Conservation (phyloP, 345 rosid genomes). For the Hibiscus tridactylites region DNA sequence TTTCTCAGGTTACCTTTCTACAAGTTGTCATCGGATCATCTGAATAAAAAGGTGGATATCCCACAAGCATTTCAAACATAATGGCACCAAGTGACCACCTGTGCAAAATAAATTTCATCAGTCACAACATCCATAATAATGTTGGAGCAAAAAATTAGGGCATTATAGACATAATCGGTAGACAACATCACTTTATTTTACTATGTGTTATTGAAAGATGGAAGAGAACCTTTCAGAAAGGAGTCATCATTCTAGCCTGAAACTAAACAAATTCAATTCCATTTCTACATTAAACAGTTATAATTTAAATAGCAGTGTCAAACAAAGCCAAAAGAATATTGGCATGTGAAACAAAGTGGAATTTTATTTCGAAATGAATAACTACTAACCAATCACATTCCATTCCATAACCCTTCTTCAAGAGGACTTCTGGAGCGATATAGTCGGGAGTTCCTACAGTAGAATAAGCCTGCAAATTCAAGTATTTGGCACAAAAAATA, state of each 20-base stretch:
- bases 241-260: background rate
- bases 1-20: slow-evolving; percentile 50
- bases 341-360: background rate
- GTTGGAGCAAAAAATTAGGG: background rate
- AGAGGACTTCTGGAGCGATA: slow-evolving; percentile 89
- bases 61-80: slow-evolving; percentile 96
- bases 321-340: background rate
- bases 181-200: background rate
- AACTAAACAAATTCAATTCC: background rate
- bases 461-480: slow-evolving; percentile 75
- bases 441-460: slow-evolving; percentile 99
- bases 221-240: background rate
- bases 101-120: slow-evolving; percentile 15
- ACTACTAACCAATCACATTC: slow-evolving; percentile 88
- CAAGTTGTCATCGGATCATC: slow-evolving; percentile 99
- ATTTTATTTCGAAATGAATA: background rate
- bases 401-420: slow-evolving; percentile 97
- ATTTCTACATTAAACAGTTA: background rate
- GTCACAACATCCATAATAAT: slow-evolving; percentile 1
- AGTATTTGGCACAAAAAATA: slow-evolving; percentile 4
- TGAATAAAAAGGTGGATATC: slow-evolving; percentile 95
- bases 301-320: background rate
- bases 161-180: slow-evolving; percentile 3
- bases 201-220: background rate
- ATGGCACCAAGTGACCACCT: slow-evolving; percentile 99